Evolutionary conservation across 2,329 filamentous ascomycete species (phyloP).

Genomic region (Diaporthe ilicicola): DNA sequence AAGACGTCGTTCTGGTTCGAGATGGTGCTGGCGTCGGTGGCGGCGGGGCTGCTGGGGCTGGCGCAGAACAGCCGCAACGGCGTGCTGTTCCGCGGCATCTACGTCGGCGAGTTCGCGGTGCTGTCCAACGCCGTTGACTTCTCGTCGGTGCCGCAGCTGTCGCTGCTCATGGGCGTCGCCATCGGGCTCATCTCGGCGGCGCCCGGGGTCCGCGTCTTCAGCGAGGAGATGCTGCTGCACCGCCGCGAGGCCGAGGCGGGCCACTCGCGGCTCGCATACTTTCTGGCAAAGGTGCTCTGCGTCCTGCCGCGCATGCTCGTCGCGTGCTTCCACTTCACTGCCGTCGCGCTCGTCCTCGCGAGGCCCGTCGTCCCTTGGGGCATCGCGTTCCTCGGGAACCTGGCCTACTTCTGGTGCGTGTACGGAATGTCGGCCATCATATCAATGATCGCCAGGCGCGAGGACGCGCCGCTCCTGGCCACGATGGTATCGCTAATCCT

Average conservation of each 20-base stretch:
- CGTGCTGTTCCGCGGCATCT: slow-evolving; percentile 62
- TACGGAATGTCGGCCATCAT: slow-evolving; percentile 63
- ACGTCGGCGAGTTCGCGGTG: slow-evolving; percentile 57
- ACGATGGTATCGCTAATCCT: slow-evolving; percentile 63
- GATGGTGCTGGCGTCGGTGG: slow-evolving; percentile 59
- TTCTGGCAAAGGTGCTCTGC: slow-evolving; percentile 61
- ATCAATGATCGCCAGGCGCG: slow-evolving; percentile 62
- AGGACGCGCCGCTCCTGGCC: slow-evolving; percentile 65
- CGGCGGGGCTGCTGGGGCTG: slow-evolving; percentile 63
- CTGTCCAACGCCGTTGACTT: slow-evolving; percentile 62
- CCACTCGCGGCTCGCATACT: slow-evolving; percentile 64
- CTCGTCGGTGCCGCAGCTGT: slow-evolving; percentile 58
- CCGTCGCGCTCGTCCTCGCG: slow-evolving; percentile 57
- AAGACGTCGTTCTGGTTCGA: slow-evolving; percentile 62
- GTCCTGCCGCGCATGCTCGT: slow-evolving; percentile 60
- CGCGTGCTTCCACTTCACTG: slow-evolving; percentile 63
- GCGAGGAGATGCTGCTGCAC: slow-evolving; percentile 63
- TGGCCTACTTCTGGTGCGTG: slow-evolving; percentile 66
- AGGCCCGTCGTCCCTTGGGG: slow-evolving; percentile 59
- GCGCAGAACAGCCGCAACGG: slow-evolving; percentile 59
- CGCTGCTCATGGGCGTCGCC: slow-evolving; percentile 61
- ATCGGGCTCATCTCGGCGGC: slow-evolving; percentile 64
- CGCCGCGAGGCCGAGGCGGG: slow-evolving; percentile 64
- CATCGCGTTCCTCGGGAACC: slow-evolving; percentile 57
- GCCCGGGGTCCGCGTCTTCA: slow-evolving; percentile 65